Percentiles rank a stretch among this genome's conserved stretches.
These are phyloP conservation scores for Anthoceros angustus DNA, from an alignment of 225 moss, liverwort and hornwort species.

Conservation along the genomic window DNA sequence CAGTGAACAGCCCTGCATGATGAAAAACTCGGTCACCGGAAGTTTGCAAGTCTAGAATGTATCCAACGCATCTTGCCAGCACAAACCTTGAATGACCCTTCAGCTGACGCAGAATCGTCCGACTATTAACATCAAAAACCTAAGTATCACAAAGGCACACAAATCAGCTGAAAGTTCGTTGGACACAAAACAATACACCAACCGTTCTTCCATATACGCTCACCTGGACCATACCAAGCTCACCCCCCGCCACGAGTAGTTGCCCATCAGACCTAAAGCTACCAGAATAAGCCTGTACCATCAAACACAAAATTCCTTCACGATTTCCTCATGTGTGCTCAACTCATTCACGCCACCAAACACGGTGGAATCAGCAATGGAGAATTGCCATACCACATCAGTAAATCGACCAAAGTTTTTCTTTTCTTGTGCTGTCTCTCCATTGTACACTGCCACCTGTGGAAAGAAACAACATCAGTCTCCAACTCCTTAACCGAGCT, in stretches of 20 bases:
- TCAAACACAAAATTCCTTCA: not conserved
- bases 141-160: constrained; percentile 13
- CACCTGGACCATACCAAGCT: constrained; percentile 82
- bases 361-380: no score
- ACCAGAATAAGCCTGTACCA: constrained; percentile 64
- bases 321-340: not conserved
- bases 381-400: constrained; percentile 46
- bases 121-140: constrained; percentile 81
- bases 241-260: constrained; percentile 82
- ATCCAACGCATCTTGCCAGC: not conserved
- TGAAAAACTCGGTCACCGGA: not conserved
- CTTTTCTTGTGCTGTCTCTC: constrained; percentile 59
- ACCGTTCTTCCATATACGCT: not conserved
- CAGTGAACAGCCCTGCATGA: constrained; percentile 67
- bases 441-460: constrained; percentile 65
- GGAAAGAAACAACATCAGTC: not conserved
- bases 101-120: constrained; percentile 70
- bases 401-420: constrained; percentile 61
- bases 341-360: no score
- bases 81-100: constrained; percentile 74
- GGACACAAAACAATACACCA: not conserved
- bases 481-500: no score
- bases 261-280: constrained; percentile 81
- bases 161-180: not conserved
- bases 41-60: not conserved